Evolutionary conservation across 805 yeast genomes (phyloP), one percentile per base, ranked within the genome.

Genomic region (Metschnikowia lochheadii): DNA sequence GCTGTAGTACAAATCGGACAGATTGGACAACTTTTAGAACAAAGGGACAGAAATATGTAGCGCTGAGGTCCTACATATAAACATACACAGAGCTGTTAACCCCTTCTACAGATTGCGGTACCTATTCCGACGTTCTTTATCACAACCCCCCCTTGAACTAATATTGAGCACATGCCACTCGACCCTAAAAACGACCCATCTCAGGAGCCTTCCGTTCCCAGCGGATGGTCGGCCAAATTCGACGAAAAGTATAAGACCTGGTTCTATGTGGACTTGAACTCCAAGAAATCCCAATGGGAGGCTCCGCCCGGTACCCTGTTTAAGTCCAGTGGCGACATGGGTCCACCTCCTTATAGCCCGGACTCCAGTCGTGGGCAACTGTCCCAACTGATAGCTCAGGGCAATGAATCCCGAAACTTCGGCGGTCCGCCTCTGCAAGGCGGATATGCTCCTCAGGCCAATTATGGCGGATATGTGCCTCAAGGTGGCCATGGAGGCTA

Each of bases 261-360:
- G 83, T 92, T 84, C 66, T 92, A 83, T 61, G 96, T 92, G n/a
- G 75, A 89, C 59, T 69, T 87, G 56, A 61, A 75, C 14, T 80
- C 88, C 13, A 85, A 87, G 52, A 73, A 81, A 57, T 88, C 96
- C 0, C 97, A 90, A 66, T 92, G 98, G 98, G 96, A 88, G 48
- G 81, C 83, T 13, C 97, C 97, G 14, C 51, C 53, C 10, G 85
- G 85, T 1, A 80, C 88, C 0, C 63, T 57, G 1, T 78, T 79
- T 63, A 42, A 46, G 2, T 49, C 53, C 8, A 48, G 47, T 18
- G 68, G 46, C 17, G 68, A 59, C 7, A 66, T 61, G 2, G 73
- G 75, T 2, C 83, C 84, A 7, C 80, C 81, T 2, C 67, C 76
- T n/a, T 66, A 63, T 61, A 67, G 54, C 53, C 64, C 63, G n/a